Percentiles rank a stretch among this genome's conserved stretches.
These are phyloP conservation scores for Xylariaceae sp. DNA, from an alignment of 2,329 filamentous ascomycete species.

Conservation along the genomic window DNA sequence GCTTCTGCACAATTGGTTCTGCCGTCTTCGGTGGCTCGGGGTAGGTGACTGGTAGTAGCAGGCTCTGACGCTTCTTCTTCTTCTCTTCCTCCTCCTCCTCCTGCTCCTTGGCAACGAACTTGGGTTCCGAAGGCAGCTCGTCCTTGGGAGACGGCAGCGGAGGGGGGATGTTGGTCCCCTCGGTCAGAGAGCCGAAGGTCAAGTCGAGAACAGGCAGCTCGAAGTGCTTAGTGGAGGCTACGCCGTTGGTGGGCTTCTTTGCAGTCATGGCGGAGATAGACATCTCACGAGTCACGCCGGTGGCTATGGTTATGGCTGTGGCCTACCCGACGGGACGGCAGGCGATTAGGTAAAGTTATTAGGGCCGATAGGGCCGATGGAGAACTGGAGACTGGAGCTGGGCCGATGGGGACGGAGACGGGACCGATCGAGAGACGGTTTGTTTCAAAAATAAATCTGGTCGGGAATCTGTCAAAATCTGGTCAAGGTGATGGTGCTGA, in stretches of 20 bases:
- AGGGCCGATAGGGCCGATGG: background rate
- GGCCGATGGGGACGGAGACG: background rate
- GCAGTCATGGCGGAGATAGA: conserved; percentile 22
- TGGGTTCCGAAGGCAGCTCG: conserved; percentile 32
- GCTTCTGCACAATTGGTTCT: conserved; percentile 21
- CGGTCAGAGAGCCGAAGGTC: conserved; percentile 54
- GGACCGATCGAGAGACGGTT: background rate
- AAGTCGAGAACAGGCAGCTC: conserved; percentile 55
- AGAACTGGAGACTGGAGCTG: background rate
- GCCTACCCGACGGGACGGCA: background rate
- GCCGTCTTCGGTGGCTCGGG: conserved; percentile 20
- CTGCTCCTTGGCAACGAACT: conserved; percentile 28
- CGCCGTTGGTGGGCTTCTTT: conserved; percentile 22
- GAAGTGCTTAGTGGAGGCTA: conserved; percentile 37
- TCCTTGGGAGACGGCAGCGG: conserved; percentile 49
- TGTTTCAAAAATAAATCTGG: conserved; percentile 5
- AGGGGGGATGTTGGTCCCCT: conserved; percentile 56
- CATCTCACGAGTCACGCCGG: background rate
- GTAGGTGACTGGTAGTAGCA: conserved; percentile 10
- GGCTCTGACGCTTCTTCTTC: too few relatives aligned
- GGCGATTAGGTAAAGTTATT: background rate
- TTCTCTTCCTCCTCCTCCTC: conserved; percentile 21
- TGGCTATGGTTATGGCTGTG: conserved; percentile 1
- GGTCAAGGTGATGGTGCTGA: conserved; percentile 8
- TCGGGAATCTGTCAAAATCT: background rate